Conservation (phyloP, 768 basidiomycete species). For the Paxillus ammoniavirescens region DNA sequence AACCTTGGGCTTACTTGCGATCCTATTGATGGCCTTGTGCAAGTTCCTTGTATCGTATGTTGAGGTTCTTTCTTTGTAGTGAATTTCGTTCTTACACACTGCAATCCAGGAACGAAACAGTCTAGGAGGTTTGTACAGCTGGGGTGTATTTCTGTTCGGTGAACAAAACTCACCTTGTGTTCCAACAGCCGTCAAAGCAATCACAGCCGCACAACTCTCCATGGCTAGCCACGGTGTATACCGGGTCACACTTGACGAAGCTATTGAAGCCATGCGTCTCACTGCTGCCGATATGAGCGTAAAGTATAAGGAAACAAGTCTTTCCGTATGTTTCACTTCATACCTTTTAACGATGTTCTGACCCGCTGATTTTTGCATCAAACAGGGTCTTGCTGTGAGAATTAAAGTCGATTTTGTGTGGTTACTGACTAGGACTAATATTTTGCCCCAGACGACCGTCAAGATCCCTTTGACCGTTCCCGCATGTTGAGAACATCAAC, state of each 20-base stretch:
- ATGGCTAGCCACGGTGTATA: constrained; percentile 90
- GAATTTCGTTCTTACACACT: constrained; percentile 2
- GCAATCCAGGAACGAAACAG: constrained; percentile 72
- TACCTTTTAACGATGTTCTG: background rate
- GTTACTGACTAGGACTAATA: constrained; percentile 13
- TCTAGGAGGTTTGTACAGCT: constrained; percentile 59
- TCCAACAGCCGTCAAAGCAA: constrained; percentile 77
- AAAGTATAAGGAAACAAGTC: constrained; percentile 94
- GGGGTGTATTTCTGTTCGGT: background rate
- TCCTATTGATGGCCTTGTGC: constrained; percentile 89
- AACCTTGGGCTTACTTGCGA: constrained; percentile 91
- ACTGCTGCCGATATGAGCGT: constrained; percentile 94
- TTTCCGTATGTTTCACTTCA: constrained; percentile 58
- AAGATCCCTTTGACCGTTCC: constrained; percentile 85
- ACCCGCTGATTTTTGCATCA: constrained; percentile 1
- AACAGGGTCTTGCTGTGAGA: constrained; percentile 60
- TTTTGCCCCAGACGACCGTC: constrained; percentile 56
- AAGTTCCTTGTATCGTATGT: constrained; percentile 90
- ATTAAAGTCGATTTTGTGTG: background rate
- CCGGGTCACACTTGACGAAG: constrained; percentile 87
- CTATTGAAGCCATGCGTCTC: constrained; percentile 91
- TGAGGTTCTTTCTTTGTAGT: background rate
- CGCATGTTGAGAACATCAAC: constrained; percentile 52
- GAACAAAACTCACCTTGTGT: constrained; percentile 5
- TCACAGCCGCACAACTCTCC: constrained; percentile 92